Evolutionary conservation across 2,329 filamentous ascomycete species (phyloP).

Genomic region (Lachnellula cervina): DNA sequence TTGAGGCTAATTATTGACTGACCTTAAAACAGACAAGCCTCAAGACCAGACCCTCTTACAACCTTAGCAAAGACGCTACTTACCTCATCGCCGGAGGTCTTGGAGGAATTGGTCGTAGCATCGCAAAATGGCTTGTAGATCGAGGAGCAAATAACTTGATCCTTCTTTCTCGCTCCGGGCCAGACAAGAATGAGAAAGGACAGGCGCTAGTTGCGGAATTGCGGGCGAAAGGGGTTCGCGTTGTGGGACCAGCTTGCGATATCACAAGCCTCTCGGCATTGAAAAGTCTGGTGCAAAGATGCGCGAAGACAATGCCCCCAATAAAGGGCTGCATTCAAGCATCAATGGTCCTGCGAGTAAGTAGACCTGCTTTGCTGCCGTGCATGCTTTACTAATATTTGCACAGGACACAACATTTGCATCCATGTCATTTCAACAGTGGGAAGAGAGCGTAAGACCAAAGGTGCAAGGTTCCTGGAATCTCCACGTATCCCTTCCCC

Average conservation of each 20-base stretch:
- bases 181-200: neutral
- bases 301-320: slow-evolving; percentile 11
- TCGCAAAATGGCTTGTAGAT: slow-evolving; percentile 11
- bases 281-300: neutral
- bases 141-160: slow-evolving; percentile 21
- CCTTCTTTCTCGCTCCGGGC: slow-evolving; percentile 15
- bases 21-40: neutral
- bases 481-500: neutral
- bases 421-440: neutral
- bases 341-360: slow-evolving; percentile 38
- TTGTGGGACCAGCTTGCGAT: slow-evolving; percentile 43
- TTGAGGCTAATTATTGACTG: neutral
- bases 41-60: slow-evolving; percentile 3
- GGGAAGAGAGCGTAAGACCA: neutral
- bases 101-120: slow-evolving; percentile 19
- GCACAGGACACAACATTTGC: slow-evolving; percentile 31
- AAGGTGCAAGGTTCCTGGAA: slow-evolving; percentile 2
- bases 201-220: slow-evolving; percentile 3
- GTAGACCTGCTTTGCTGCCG: neutral
- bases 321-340: slow-evolving; percentile 41
- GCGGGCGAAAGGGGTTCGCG: slow-evolving; percentile 33
- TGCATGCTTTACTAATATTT: slow-evolving; percentile 14
- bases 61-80: slow-evolving; percentile 1
- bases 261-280: slow-evolving; percentile 36
- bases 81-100: slow-evolving; percentile 22